Base-by-base conservation (phyloP, 1,284 basidiomycete species). In the Trichosporon sp. region DNA sequence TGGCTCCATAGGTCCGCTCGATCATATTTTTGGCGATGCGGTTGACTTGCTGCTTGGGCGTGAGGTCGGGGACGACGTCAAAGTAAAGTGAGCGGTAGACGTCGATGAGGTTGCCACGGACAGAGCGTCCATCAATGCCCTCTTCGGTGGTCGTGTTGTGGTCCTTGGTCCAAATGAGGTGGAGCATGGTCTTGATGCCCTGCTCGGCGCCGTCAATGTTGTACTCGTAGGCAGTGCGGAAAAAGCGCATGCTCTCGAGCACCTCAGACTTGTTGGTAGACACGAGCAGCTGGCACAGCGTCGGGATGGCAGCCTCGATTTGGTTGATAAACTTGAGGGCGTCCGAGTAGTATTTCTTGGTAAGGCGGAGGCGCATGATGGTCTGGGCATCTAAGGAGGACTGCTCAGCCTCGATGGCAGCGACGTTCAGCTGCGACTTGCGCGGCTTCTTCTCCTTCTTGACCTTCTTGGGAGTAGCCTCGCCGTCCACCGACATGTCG, bases 1-100 rank as follows among this genome's bases (percentile, higher is more conserved):
- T 95, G 1, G 95, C 91, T 29, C 89, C 86, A 73, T 92, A 94
- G 0, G 94, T 96, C 56, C 89, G 83, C 93, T 95, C 90, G 60
- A 99, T 92, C 87, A 99, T 92, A 78, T 99, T 97, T 81, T 93
- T 94, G n/a, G 95, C 86, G 57, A 99, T 95, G n/a, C 93, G 84
- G 70, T 88, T 94, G 63, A 96, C 86, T 76, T 97, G 92, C 65
- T 89, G 88, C 77, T 93, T 93, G 0, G 89, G 85, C 23, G 87
- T 85, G 70, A 91, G 81, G 65, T 81, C 81, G 10, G 76, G 73
- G 1, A 91, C 75, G 3, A 88, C 85, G 62, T 95, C 93, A 74
- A 99, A 97, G 82, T 96, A 99, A 62, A 99, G 81, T 61, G 78
- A 87, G 46, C 87, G 86, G 77, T 99, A 98, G 74, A 90, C 92